phyloP scores from a whole-genome alignment of 306 rosid species.

The Hippophae tibetana region DNA sequence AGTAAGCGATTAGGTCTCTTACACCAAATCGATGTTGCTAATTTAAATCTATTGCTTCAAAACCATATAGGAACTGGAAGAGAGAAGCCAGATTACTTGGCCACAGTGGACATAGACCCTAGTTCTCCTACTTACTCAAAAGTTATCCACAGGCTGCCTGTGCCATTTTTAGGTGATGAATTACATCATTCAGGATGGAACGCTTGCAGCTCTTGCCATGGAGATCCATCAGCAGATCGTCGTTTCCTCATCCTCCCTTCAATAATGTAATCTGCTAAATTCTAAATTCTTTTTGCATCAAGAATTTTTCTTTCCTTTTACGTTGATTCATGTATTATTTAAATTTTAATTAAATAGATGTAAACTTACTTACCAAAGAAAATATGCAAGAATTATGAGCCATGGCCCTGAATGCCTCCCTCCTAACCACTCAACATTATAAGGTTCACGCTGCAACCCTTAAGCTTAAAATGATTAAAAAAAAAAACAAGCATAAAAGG shows the following conservation, averaged over 20 bases:
- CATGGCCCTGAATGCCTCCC: no score
- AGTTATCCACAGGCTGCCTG: constrained; percentile 65
- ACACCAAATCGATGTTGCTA: neutral
- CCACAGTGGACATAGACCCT: constrained; percentile 86
- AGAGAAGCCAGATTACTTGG: constrained; percentile 83
- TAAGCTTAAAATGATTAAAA: no score
- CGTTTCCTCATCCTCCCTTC: constrained; percentile 59
- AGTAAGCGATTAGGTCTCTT: neutral
- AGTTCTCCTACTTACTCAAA: constrained; percentile 72
- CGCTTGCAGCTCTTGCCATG: constrained; percentile 91
- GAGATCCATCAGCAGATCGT: constrained; percentile 65
- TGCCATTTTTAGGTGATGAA: constrained; percentile 68
- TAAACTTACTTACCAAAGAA: no score
- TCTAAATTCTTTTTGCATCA: neutral
- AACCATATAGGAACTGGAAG: constrained; percentile 62
- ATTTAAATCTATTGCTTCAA: neutral
- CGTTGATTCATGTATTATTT: no score
- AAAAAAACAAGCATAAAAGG: no score
- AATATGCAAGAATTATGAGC: no score
- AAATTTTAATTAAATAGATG: no score
- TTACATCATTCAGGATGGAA: constrained; percentile 95
- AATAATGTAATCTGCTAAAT: constrained; percentile 38
- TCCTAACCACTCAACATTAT: no score
- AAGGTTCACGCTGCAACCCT: no score
- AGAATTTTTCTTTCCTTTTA: neutral